Percentiles rank a stretch among this genome's conserved stretches.
Evolutionary conservation across 1,284 basidiomycete species (phyloP).

Genomic region (Xanthoconium separans): DNA sequence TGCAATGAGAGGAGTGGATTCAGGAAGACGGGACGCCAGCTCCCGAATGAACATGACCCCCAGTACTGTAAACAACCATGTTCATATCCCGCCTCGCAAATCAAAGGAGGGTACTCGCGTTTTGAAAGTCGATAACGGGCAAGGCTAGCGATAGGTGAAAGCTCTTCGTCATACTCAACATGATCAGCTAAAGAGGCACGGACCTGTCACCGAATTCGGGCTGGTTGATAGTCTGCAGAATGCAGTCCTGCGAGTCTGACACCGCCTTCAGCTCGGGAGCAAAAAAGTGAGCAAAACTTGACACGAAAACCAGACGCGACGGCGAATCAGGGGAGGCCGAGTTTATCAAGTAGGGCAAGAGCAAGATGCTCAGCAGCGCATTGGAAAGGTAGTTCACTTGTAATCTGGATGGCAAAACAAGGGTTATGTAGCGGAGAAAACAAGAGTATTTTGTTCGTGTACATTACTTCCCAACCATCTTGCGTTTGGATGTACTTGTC

Average conservation of each 20-base stretch:
- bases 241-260: constrained; percentile 1
- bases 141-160: background rate
- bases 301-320: constrained; percentile 27
- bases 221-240: constrained; percentile 19
- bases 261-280: background rate
- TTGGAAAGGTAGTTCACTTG: constrained; percentile 34
- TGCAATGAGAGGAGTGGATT: constrained; percentile 23
- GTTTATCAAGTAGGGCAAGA: constrained; percentile 27
- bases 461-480: constrained; percentile 31
- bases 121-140: constrained; percentile 35
- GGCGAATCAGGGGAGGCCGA: constrained; percentile 16
- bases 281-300: constrained; percentile 20
- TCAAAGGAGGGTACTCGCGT: constrained; percentile 21
- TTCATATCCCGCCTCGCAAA: constrained; percentile 2
- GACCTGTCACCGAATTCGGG: constrained; percentile 13
- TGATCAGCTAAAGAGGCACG: background rate
- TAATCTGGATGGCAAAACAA: constrained; percentile 12
- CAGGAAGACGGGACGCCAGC: constrained; percentile 28
- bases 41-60: constrained; percentile 31
- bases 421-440: background rate
- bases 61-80: constrained; percentile 17
- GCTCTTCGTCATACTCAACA: background rate
- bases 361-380: constrained; percentile 25
- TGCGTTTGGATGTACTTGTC: constrained; percentile 15
- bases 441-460: background rate